phyloP scores from a whole-genome alignment of 257 asterid species.

The Salvia splendens region DNA sequence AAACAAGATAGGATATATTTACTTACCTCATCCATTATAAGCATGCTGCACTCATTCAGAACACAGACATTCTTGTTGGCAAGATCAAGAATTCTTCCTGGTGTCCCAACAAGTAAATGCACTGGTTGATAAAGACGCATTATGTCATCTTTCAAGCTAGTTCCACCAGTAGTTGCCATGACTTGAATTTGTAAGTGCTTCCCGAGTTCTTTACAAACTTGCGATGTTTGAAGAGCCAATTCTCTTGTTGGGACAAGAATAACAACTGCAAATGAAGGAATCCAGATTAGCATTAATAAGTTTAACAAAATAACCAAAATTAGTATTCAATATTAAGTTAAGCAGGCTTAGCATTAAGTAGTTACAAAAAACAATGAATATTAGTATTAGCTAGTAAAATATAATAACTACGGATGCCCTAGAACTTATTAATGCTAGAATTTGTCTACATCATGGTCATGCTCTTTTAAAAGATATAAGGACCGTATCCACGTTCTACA shows the following conservation, averaged over 20 bases:
- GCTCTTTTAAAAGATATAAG: not conserved
- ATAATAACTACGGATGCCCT: conserved; percentile 10
- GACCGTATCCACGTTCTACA: conserved; percentile 4
- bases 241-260: conserved; percentile 86
- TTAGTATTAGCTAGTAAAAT: not conserved
- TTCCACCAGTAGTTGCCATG: conserved; percentile 91
- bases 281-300: conserved; percentile 7
- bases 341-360: conserved; percentile 4
- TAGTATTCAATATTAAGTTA: too few relatives aligned
- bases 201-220: conserved; percentile 90
- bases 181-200: conserved; percentile 74
- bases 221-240: conserved; percentile 88
- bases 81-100: conserved; percentile 91
- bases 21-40: conserved; percentile 83
- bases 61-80: conserved; percentile 67
- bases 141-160: conserved; percentile 86
- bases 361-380: not conserved
- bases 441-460: not conserved
- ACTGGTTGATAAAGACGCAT: conserved; percentile 93
- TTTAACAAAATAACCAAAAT: not conserved
- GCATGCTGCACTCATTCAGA: conserved; percentile 66
- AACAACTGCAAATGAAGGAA: conserved; percentile 54
- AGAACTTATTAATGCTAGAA: conserved; percentile 9
- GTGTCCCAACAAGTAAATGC: conserved; percentile 92
- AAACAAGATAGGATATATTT: not conserved